These are phyloP conservation scores for Clonostachys rhizophaga DNA, from an alignment of 2,329 filamentous ascomycete genomes.

Conservation along the genomic window DNA sequence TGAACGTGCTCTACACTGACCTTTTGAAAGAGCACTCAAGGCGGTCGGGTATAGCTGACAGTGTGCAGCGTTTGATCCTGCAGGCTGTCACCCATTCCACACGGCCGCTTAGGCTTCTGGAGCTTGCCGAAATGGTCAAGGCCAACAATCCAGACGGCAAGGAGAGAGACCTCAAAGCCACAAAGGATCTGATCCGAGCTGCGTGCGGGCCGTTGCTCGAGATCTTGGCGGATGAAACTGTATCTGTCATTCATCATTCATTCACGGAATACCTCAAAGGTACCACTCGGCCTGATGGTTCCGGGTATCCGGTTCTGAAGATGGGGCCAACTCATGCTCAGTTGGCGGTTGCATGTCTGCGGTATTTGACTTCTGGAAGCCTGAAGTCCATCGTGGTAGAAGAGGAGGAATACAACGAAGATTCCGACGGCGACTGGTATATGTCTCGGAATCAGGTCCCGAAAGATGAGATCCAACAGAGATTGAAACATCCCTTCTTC, in stretches of 20 bases:
- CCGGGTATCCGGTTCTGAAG: neutral
- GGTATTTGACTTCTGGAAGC: neutral
- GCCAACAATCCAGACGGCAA: neutral
- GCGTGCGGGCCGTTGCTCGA: neutral
- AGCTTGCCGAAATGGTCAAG: neutral
- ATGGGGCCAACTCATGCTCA: neutral
- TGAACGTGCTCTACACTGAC: neutral
- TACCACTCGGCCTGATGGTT: neutral
- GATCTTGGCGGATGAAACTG: neutral
- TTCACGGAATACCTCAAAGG: neutral
- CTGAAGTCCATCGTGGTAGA: neutral
- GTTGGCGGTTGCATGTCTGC: neutral
- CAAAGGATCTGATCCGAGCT: neutral
- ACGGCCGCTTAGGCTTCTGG: neutral
- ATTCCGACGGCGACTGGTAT: neutral
- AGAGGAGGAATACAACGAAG: neutral
- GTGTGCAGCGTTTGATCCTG: neutral
- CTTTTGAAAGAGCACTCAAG: neutral
- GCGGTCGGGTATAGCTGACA: neutral
- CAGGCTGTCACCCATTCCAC: neutral
- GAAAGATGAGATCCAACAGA: neutral
- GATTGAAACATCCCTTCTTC: neutral
- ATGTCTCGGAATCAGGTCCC: neutral
- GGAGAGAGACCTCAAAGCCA: neutral
- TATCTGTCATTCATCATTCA: neutral